Base-by-base conservation (phyloP, 176 grass and related monocot species). In the Dactylis glomerata region DNA sequence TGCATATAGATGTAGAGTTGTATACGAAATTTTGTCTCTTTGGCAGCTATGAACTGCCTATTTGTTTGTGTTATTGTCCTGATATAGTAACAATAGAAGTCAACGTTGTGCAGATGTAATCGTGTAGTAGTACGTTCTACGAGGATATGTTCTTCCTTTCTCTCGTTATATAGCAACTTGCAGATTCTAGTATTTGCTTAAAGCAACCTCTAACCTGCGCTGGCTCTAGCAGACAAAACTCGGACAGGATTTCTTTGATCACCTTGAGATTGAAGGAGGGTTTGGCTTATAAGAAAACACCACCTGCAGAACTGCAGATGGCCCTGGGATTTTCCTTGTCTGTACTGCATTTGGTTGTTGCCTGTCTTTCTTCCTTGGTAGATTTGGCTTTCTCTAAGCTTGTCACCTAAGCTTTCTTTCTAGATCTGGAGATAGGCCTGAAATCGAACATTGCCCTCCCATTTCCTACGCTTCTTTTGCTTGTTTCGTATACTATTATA, bases 21-120 rank as follows among this genome's bases (percentile, higher is more conserved):
- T 46, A 24, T 30, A 42, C 71, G 3, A 66, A 68, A 67, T 81
- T 76, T 87, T 65, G 68, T 24, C 16, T 81, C n/a, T 59, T 51
- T 73, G 22, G 58, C n/a, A 33, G 12, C 38, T 32, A 32, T 17
- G 1, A 73, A 24, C 30, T 59, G 68, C 36, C 3, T 5, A 42
- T 82, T 54, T 19, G 15, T 57, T 31, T 49, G 34, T 17, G 22
- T 15, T 42, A 24, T 41, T 42, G 6, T 59, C 22, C 62, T 81
- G 3, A 10, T 12, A 10, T 12, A 31, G 66, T 71, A 71, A 30
- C 33, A 57, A 1, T 30, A 42, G 41, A 10, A 22, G 0, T 42
- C 68, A 57, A 11, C 10, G 13, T 36, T n/a, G 68, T 24, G 56
- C 27, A 62, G 40, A 83, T 62, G 20, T 23, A 34, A 42, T n/a